Base-by-base conservation (phyloP, 306 rosid species). In the Vigna reflexopilosa region DNA sequence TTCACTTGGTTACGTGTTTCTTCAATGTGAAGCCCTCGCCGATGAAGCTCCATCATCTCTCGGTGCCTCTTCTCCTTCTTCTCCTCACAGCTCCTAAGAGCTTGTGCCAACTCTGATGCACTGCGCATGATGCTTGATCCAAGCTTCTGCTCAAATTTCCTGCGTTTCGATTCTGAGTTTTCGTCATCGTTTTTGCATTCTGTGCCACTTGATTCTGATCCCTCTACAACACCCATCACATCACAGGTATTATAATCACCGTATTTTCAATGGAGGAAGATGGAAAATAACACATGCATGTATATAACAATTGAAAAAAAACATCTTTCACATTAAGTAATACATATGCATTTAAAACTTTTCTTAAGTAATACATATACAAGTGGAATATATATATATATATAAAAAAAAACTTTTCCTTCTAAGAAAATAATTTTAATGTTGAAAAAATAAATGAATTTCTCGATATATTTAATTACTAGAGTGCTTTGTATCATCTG, bases 11-110 rank as follows among this genome's bases (percentile, higher is more conserved):
- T 81, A 9, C 73, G 73, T 0, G 67, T 22, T 57, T 86, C 89
- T 65, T 86, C 85, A 6, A 80, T 80, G 12, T 80, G 69, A 22
- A 86, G 64, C 36, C 83, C 50, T 6, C 77, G 74, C 1, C 13
- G 44, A 5, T 69, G 77, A 30, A 86, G 42, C 28, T 83, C 83
- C 77, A 86, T 73, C 64, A 80, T 2, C 6, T 86, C 79, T 10
- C 51, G 65, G 77, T 86, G 89, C 30, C 85, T 58, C 3, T 77
- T 80, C 68, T 83, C 85, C 72, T 84, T 83, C 55, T 83, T 78
- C 69, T 86, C 85, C 64, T 83, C 87, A 9, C 80, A 62, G 9
- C 71, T 70, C 47, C 19, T 54, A 4, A 86, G 52, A 2, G 87
- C 79, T 40, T 70, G 67, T 14, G 83, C 85, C 45, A 86, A 20